A percentile compares a stretch with the other conserved stretches of the same genome.
Conservation (phyloP, 1,284 basidiomycete species). For the Volvariella volvacea region DNA sequence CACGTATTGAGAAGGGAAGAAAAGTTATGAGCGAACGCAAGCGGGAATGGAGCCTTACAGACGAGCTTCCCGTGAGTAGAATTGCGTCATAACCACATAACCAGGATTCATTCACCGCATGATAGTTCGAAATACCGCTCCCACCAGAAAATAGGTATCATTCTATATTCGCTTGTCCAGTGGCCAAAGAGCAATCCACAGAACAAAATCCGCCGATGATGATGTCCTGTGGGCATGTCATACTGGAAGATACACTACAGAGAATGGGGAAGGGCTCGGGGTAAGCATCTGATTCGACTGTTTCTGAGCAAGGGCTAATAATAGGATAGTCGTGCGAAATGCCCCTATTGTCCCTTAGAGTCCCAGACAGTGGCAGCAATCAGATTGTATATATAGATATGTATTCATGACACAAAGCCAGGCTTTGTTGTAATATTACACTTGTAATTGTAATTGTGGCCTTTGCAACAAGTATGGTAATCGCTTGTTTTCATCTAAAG, state of each 20-base stretch:
- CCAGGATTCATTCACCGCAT: background rate
- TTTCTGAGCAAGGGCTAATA: constrained; percentile 5
- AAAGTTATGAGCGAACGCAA: constrained; percentile 90
- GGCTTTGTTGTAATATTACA: too few species aligned
- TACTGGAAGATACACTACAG: constrained; percentile 82
- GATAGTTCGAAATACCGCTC: constrained; percentile 89
- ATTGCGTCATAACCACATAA: background rate
- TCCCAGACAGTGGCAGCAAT: constrained; percentile 53
- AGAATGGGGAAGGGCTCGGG: constrained; percentile 83
- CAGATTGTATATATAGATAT: constrained; percentile 62
- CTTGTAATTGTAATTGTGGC: too few species aligned
- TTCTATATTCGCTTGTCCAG: constrained; percentile 95
- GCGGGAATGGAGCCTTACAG: constrained; percentile 84
- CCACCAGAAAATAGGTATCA: constrained; percentile 86
- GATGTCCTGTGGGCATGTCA: constrained; percentile 93
- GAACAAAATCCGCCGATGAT: constrained; percentile 96
- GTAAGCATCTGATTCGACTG: constrained; percentile 47
- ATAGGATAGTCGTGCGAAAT: constrained; percentile 67
- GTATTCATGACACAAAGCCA: background rate
- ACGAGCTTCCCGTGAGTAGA: constrained; percentile 81
- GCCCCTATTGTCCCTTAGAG: constrained; percentile 85
- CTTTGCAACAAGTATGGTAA: too few species aligned
- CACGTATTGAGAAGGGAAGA: constrained; percentile 87
- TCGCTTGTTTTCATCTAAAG: too few species aligned
- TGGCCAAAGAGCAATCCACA: constrained; percentile 95